Evolutionary conservation across 1,284 basidiomycete genomes (phyloP), one percentile per base, ranked within the genome.

Genomic region (Rugosomyces carneus): DNA sequence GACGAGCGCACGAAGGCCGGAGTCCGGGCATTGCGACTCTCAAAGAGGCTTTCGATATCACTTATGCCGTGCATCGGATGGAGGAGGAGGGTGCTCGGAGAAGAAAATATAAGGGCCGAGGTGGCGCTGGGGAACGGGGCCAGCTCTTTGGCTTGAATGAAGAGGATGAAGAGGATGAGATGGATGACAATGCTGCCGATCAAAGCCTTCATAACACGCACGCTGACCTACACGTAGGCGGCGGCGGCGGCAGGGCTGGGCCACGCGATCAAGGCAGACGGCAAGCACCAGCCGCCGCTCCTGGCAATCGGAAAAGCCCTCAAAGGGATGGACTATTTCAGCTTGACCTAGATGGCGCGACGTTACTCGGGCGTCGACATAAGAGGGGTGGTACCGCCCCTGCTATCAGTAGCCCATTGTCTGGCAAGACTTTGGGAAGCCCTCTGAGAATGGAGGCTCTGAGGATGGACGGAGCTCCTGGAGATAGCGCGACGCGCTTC

Each of bases 11-110:
- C 24, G 89, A 93, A 57, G 89, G 86, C 37, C 85, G 92, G 45
- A 96, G 93, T 42, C 96, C 96, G 1, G 94, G 95, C 29, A 66
- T 98, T 36, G 84, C 89, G 0, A 82, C 84, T 0, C 81, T 99
- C 66, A 98, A 97, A 63, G 96, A 99, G 64, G 95, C 96, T 1
- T 99, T 99, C 64, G 96, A 99, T 63, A 88, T 99, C 57, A 97
- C 96, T 0, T 99, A 99, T 64, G 96, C 96, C 9, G 95, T 99
- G 0, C 96, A 99, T 67, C 84, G 96, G 16, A 97, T 97, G 92
- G 95, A 98, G 63, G 96, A 99, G 66, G 96, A 99, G 67, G 93
- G 93, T 19, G 88, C 89, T 0, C 77, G 89, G 42, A 72, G 89
- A 47, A 78, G 88, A 18, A 89, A 87, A 40, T 88, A 87, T 65